A percentile compares a stretch with the other conserved stretches of the same genome.
Conservation (phyloP, 768 basidiomycete genomes). For the Lentinus brumalis region DNA sequence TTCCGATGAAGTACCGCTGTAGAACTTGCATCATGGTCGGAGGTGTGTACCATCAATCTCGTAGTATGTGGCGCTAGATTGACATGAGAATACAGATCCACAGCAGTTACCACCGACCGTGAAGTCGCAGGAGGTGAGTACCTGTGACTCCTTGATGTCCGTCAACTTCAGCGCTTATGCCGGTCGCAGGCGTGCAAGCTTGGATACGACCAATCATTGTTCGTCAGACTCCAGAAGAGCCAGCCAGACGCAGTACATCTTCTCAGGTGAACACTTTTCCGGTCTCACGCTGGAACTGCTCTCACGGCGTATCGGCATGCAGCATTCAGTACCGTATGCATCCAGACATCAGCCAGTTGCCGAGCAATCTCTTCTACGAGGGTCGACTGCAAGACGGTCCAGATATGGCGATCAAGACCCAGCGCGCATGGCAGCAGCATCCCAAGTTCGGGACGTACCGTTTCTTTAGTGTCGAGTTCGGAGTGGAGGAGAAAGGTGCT, state of each 20-base stretch:
- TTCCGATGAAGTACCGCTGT: slow-evolving; percentile 89
- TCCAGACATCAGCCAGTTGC: slow-evolving; percentile 88
- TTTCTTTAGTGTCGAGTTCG: slow-evolving; percentile 80
- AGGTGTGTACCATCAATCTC: slow-evolving; percentile 41
- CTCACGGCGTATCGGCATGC: neutral
- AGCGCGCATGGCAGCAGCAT: slow-evolving; percentile 82
- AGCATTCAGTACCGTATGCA: slow-evolving; percentile 99
- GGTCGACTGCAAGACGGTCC: slow-evolving; percentile 84
- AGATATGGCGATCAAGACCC: slow-evolving; percentile 81
- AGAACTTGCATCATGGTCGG: slow-evolving; percentile 92
- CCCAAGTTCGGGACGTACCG: slow-evolving; percentile 81
- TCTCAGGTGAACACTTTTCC: slow-evolving; percentile 61
- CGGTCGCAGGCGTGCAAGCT: slow-evolving; percentile 58
- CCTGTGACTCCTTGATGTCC: neutral
- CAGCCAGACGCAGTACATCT: slow-evolving; percentile 86
- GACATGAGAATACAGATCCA: slow-evolving; percentile 52
- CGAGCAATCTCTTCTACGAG: slow-evolving; percentile 87
- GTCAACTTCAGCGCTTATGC: neutral
- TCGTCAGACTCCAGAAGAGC: slow-evolving; percentile 85
- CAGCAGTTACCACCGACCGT: slow-evolving; percentile 97
- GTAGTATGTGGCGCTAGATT: neutral
- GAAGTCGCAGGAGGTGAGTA: slow-evolving; percentile 60
- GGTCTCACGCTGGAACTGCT: no score
- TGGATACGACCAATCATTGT: slow-evolving; percentile 88
- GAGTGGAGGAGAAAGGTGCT: slow-evolving; percentile 60